Conservation (phyloP, 495 filamentous ascomycete genomes). For the Trichocladium uniseriatum region DNA sequence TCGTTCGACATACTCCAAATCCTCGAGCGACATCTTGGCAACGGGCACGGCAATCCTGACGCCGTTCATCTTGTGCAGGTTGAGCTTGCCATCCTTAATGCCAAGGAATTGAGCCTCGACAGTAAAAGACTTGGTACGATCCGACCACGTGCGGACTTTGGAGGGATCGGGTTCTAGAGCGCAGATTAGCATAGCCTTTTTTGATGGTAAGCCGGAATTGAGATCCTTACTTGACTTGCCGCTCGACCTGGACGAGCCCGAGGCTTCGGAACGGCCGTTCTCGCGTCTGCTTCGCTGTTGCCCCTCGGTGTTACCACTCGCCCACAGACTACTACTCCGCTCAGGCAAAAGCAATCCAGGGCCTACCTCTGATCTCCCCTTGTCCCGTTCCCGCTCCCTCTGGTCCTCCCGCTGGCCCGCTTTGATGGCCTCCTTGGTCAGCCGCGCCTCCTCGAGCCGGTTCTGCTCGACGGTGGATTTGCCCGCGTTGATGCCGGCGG, state of each 20-base stretch:
- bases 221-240: slow-evolving; percentile 62
- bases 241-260: slow-evolving; percentile 33
- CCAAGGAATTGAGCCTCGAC: slow-evolving; percentile 97
- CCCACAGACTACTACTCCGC: slow-evolving; percentile 56
- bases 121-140: slow-evolving; percentile 88
- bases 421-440: slow-evolving; percentile 66
- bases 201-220: neutral
- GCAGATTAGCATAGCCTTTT: neutral
- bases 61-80: slow-evolving; percentile 94
- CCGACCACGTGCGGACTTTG: slow-evolving; percentile 87
- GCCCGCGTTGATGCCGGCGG: slow-evolving; percentile 53
- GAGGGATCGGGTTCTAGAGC: slow-evolving; percentile 65
- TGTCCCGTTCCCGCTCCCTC: slow-evolving; percentile 37
- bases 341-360: slow-evolving; percentile 60
- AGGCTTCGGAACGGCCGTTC: slow-evolving; percentile 43
- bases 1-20: slow-evolving; percentile 89
- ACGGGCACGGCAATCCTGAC: slow-evolving; percentile 97
- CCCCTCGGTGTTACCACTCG: slow-evolving; percentile 48
- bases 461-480: slow-evolving; percentile 74
- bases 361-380: slow-evolving; percentile 59
- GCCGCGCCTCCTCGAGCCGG: slow-evolving; percentile 66
- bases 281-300: slow-evolving; percentile 61
- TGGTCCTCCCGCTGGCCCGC: slow-evolving; percentile 45
- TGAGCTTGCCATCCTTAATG: slow-evolving; percentile 88
- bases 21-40: slow-evolving; percentile 86